A percentile compares a stretch with the other conserved stretches of the same genome.
Conservation (phyloP, 1,284 basidiomycete species). For the Prillingera fragicola region DNA sequence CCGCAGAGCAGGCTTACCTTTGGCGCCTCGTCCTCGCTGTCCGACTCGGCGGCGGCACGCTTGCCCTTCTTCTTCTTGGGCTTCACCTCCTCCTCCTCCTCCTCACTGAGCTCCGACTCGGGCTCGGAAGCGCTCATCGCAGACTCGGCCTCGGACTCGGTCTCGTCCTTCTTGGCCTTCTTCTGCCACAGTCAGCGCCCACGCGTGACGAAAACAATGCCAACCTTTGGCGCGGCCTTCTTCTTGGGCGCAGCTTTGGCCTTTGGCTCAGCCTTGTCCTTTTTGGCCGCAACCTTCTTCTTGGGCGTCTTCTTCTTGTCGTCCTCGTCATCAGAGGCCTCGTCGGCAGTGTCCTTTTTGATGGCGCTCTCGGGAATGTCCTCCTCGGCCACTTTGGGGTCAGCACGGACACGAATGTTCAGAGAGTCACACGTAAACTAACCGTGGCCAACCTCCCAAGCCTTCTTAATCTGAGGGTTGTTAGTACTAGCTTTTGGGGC, state of each 20-base stretch:
- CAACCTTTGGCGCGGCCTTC: not conserved
- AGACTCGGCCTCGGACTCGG: not conserved
- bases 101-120: conserved; percentile 5
- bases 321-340: conserved; percentile 25
- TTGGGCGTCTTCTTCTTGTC: conserved; percentile 9
- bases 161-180: conserved; percentile 1
- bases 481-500: conserved; percentile 21
- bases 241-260: conserved; percentile 5
- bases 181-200: too few relatives aligned
- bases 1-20: too few relatives aligned
- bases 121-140: not conserved
- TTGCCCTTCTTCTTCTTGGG: conserved; percentile 1
- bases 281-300: not conserved
- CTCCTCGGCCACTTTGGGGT: conserved; percentile 58
- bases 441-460: conserved; percentile 62
- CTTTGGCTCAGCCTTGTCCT: conserved; percentile 3
- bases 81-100: conserved; percentile 3
- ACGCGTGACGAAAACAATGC: too few relatives aligned
- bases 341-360: conserved; percentile 15
- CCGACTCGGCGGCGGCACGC: conserved; percentile 18
- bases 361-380: conserved; percentile 68
- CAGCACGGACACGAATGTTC: not conserved
- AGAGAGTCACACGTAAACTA: not conserved
- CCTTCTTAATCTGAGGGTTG: conserved; percentile 53
- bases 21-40: conserved; percentile 7